Evolutionary conservation across 176 grass and related monocot genomes (phyloP), one percentile per base, ranked within the genome.

Genomic region (Oryza australiensis): DNA sequence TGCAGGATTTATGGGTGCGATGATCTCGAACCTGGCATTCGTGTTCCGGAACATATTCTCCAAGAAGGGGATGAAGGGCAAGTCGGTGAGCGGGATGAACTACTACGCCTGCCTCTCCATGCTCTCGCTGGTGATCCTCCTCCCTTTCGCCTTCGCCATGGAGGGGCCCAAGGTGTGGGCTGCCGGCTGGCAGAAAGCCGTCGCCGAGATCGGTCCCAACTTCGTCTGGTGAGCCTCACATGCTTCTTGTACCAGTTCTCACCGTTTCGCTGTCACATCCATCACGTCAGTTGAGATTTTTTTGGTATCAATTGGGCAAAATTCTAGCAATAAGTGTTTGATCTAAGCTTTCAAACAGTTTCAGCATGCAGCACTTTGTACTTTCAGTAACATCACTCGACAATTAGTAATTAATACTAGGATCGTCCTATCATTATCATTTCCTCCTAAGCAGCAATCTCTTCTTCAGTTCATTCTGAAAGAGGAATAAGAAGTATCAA

Each of bases 31-130:
- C 86, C 78, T 98, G 27, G 95, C 95, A 1, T 98, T 98, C 73
- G 92, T 94, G 51, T 88, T 98, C 75, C 86, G 95, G 15, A 98
- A 89, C 23, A 98, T 98, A 5, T 98, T 98, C 87, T 98, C 95
- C 3, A 98, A 98, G 80, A 98, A 87, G 80, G 95, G 95, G 72
- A 98, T 98, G 95, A 98, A 91, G 73, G 95, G 95, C 76, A 94
- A 91, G 73, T 94, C 92, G 0, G 84, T 98, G 7, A 94, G 92
- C 18, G 95, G 95, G 69, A 98, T 98, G 95, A 98, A 98, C 86
- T 98, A 98, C 82, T 98, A 98, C 16, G 95, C 95, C 32, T 98
- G 95, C 88, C 95, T 98, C 32, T 98, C 95, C 18, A 93, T 98
- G 12, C 84, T 98, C 27, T 98, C 95, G 11, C 73, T 98, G 72